Base-by-base conservation (phyloP, 495 filamentous ascomycete species). In the Annulohypoxylon maeteangense region DNA sequence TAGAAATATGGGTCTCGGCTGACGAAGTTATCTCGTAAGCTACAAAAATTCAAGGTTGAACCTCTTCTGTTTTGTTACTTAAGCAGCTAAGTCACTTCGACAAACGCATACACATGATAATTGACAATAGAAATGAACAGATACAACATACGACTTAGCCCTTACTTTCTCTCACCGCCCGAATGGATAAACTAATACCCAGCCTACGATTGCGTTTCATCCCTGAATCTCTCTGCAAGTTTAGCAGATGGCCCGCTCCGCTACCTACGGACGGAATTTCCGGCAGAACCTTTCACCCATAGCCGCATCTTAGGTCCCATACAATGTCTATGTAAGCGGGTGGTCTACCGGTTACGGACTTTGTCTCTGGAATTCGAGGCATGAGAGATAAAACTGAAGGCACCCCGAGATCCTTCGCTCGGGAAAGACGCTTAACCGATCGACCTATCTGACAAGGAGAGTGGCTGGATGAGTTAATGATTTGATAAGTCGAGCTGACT, bases 21-120 rank as follows among this genome's bases (percentile, higher is more conserved):
- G 59, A 67, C 60, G n/a, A 63, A 44, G 51, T 36, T 61, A 57
- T 71, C 59, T 55, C 45, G 64, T 72, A 67, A 64, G 69, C 69
- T 40, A 47, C 27, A 18, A 44, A 29, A 7, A 32, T 20, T 29
- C 14, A 29, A 27, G 12, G 27, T 29, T 29, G 6, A 29, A 29
- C 27, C 27, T 29, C 8, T 16, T 51, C 23, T 4, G 10, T 51
- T 14, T 44, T 44, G 4, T 44, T 44, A 44, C 40, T n/a, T n/a
- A n/a, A n/a, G n/a, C n/a, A n/a, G n/a, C 16, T 44, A 44, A 20
- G 6, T 44, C 1, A 7, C n/a, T 44, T 44, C 40, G 20, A 44
- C 20, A 20, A 18, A 18, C 40, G 40, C 40, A 18, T 44, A 20
- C 10, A 7, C 7, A 20, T 5, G 0, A 18, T n/a, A n/a, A n/a